Evolutionary conservation across 192 early-diverging fungal genomes (phyloP), one percentile per base, ranked within the genome.

Genomic region (Spinellus fusiger): DNA sequence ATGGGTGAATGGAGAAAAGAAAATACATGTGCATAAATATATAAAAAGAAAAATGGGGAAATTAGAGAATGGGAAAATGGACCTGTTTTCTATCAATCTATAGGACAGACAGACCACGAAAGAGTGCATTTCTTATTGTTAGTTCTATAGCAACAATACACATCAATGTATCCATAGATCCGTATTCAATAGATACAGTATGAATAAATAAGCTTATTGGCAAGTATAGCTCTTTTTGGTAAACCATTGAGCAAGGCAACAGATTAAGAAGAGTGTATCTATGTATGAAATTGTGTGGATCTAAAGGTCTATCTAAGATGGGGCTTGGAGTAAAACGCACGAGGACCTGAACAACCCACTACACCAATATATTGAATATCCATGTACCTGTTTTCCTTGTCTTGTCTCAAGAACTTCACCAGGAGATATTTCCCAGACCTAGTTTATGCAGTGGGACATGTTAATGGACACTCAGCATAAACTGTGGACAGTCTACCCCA

Each of bases 311-410:
- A 10, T 44, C 40, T 44, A 44, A n/a, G 13, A 2, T 25, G 35
- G 15, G 15, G 18, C 40, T 12, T n/a, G n/a, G 40, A 44, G 40
- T n/a, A 44, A 18, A 60, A 60, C 3, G 58, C 23, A 27, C 58
- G 58, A 5, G 58, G n/a, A 23, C 58, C 58, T 13, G 33, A 22
- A 48, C 28, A 60, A 23, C 58, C 58, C 27, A 60, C 10, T 9
- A 60, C 5, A 1, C 27, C 58, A 49, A 60, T 49, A 49, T 60
- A 60, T 29, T 49, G 48, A 32, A 60, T 5, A 20, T 60, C 58
- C 27, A 60, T 27, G 9, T 26, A 47, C 22, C 20, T 28, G 16
- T 38, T 20, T 15, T 35, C 48, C 5, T 48, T n/a, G 25, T 60
- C 58, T n/a, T 38, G 20, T 4, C 20, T 44, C 18, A 60, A 31